Percentiles rank a stretch among this genome's conserved stretches.
These are phyloP conservation scores for Vigna mungo DNA, from an alignment of 306 rosid genomes.

Conservation along the genomic window DNA sequence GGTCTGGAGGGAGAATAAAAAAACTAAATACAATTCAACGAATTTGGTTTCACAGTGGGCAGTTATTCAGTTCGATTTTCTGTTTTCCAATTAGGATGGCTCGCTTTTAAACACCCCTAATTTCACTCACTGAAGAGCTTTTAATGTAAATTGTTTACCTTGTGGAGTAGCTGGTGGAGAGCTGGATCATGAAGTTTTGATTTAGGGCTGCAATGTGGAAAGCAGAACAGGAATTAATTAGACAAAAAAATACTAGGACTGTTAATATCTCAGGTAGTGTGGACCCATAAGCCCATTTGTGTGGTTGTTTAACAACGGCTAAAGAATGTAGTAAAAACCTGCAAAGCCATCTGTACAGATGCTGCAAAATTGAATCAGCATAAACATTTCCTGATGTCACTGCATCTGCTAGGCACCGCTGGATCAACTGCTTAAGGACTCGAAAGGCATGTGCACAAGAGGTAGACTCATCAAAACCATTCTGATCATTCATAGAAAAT, in stretches of 20 bases:
- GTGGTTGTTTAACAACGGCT: neutral
- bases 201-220: conserved; percentile 69
- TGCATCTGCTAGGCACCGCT: conserved; percentile 87
- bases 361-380: conserved; percentile 88
- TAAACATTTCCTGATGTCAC: conserved; percentile 83
- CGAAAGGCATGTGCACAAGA: conserved; percentile 83
- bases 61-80: too few species aligned
- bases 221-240: conserved; percentile 42
- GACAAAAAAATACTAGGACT: conserved; percentile 32
- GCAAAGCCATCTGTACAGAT: conserved; percentile 98
- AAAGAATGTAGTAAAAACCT: conserved; percentile 59
- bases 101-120: too few species aligned
- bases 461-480: conserved; percentile 78
- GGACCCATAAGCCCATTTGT: neutral
- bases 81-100: too few species aligned
- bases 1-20: too few species aligned
- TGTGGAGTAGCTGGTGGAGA: conserved; percentile 87
- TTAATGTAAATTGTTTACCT: conserved; percentile 60
- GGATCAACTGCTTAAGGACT: conserved; percentile 85
- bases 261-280: neutral
- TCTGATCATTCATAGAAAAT: conserved; percentile 55
- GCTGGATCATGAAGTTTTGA: conserved; percentile 98
- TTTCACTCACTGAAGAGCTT: conserved; percentile 24
- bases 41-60: too few species aligned
- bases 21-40: too few species aligned